Conservation (phyloP, 805 yeast genomes). For the Kregervanrija pseudodelftensis region DNA sequence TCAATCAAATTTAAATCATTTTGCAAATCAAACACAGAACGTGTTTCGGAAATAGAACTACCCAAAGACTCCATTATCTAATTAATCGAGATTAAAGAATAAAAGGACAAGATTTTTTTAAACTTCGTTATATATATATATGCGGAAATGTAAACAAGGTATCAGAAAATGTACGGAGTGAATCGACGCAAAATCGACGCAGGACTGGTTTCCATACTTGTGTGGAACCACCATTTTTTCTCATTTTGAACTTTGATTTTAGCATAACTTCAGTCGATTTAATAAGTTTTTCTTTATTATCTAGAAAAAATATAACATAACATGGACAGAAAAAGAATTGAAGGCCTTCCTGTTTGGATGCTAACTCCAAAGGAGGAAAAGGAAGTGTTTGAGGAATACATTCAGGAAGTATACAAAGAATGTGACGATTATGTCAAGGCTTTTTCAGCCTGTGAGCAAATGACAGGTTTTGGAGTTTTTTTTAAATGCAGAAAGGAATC, state of each 20-base stretch:
- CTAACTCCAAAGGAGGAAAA: constrained; percentile 72
- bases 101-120: neutral
- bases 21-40: constrained; percentile 36
- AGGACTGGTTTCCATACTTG: neutral
- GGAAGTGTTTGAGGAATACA: constrained; percentile 64
- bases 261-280: too few relatives aligned
- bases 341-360: constrained; percentile 63
- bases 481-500: constrained; percentile 57
- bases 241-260: too few relatives aligned
- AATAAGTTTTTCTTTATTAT: too few relatives aligned
- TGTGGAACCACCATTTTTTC: neutral
- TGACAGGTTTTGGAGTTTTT: constrained; percentile 57
- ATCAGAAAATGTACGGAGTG: neutral
- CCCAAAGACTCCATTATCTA: constrained; percentile 9
- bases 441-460: constrained; percentile 60
- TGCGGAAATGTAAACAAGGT: neutral
- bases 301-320: neutral
- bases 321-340: constrained; percentile 24
- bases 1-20: constrained; percentile 42
- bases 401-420: constrained; percentile 52
- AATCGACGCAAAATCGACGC: neutral
- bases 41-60: constrained; percentile 7
- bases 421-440: constrained; percentile 66
- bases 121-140: neutral
- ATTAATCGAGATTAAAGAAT: neutral